A percentile compares a stretch with the other conserved stretches of the same genome.
phyloP scores from a whole-genome alignment of 2,329 filamentous ascomycete genomes.

The Curvularia verruculosa region DNA sequence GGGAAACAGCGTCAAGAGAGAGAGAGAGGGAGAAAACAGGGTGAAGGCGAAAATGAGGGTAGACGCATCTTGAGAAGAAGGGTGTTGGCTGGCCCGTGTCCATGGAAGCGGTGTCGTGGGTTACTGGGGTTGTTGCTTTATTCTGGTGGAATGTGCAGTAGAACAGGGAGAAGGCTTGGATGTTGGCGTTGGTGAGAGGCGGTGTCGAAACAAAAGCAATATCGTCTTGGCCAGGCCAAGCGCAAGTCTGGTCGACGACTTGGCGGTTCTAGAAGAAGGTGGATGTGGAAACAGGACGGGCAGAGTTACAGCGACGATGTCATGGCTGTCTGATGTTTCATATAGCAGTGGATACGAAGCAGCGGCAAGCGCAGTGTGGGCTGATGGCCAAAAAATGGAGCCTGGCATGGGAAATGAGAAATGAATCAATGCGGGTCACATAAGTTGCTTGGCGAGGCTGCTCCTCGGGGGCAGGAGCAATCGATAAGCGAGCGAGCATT shows the following conservation, averaged over 20 bases:
- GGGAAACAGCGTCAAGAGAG: neutral
- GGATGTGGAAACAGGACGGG: neutral
- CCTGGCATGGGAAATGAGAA: slow-evolving; percentile 17
- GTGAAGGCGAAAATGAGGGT: too few relatives aligned
- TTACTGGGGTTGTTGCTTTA: neutral
- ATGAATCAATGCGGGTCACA: slow-evolving; percentile 16
- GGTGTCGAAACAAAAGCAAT: neutral
- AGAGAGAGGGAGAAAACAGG: neutral
- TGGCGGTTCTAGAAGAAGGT: slow-evolving; percentile 8
- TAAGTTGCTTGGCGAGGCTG: slow-evolving; percentile 22
- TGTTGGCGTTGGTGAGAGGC: neutral
- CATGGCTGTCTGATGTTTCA: slow-evolving; percentile 2
- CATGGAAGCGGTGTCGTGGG: neutral
- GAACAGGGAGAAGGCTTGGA: neutral
- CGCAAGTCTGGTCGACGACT: neutral
- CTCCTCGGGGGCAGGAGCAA: slow-evolving; percentile 8
- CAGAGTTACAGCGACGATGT: slow-evolving; percentile 7
- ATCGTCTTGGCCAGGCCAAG: neutral
- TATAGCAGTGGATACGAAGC: slow-evolving; percentile 5
- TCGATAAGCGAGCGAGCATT: slow-evolving; percentile 19
- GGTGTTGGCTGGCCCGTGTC: neutral
- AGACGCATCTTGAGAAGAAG: neutral
- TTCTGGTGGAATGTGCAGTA: neutral
- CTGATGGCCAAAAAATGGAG: neutral
- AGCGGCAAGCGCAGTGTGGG: neutral